Conservation (phyloP, 176 grass and related monocot genomes). For the Cocos nucifera region DNA sequence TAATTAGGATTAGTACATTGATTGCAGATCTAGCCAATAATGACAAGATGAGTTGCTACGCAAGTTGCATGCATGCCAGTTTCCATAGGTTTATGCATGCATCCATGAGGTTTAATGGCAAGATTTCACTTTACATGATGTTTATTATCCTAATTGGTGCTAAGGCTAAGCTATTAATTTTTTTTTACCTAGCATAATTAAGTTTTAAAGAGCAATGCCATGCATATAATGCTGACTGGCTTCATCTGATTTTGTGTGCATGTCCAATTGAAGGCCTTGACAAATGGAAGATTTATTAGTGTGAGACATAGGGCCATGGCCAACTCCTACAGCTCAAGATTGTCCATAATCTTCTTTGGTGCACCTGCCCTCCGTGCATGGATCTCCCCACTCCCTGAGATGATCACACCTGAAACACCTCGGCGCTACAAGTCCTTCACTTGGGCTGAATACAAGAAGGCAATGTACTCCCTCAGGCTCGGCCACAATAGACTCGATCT, state of each 20-base stretch:
- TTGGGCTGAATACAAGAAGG: constrained; percentile 88
- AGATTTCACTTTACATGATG: too few relatives aligned
- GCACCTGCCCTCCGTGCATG: constrained; percentile 43
- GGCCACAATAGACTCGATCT: constrained; percentile 67
- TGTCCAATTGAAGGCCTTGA: constrained; percentile 45
- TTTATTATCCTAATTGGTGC: too few relatives aligned
- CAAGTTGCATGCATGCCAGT: too few relatives aligned
- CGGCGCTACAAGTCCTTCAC: constrained; percentile 58
- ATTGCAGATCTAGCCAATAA: too few relatives aligned
- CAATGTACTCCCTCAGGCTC: constrained; percentile 70
- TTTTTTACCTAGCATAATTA: too few relatives aligned
- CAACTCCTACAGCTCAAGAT: constrained; percentile 39
- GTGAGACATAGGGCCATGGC: constrained; percentile 80
- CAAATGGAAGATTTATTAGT: constrained; percentile 72
- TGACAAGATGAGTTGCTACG: too few relatives aligned
- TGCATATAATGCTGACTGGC: too few relatives aligned
- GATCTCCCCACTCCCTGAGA: constrained; percentile 39
- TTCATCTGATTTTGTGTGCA: neutral
- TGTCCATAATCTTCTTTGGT: constrained; percentile 68
- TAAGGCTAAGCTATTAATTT: too few relatives aligned
- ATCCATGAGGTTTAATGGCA: too few relatives aligned
- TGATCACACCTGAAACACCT: constrained; percentile 17
- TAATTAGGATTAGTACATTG: too few relatives aligned
- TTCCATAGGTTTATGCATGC: too few relatives aligned
- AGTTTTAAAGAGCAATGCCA: too few relatives aligned